These are phyloP conservation scores for Rubroboletus satanas DNA, from an alignment of 768 basidiomycete species.

Conservation along the genomic window DNA sequence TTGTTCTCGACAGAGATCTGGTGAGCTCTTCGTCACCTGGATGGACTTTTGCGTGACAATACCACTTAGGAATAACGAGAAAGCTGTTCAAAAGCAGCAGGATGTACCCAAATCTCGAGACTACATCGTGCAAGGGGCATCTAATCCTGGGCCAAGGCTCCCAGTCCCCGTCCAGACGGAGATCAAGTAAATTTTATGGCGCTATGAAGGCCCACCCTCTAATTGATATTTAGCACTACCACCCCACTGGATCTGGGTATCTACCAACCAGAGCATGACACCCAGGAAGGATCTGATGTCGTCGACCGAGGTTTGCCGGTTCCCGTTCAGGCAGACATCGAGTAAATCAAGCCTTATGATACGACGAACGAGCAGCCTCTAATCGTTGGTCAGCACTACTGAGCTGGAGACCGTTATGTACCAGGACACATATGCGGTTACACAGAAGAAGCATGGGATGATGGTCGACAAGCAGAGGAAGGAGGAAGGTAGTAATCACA, in stretches of 20 bases:
- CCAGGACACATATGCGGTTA: background rate
- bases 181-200: background rate
- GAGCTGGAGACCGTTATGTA: background rate
- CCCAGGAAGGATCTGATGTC: background rate
- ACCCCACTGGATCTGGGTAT: background rate
- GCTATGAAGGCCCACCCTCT: background rate
- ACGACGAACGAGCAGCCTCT: background rate
- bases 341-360: background rate
- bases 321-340: background rate
- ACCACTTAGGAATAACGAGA: slow-evolving; percentile 2
- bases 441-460: background rate
- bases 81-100: background rate
- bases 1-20: slow-evolving; percentile 3
- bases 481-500: background rate
- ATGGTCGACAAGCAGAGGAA: background rate
- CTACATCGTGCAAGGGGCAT: background rate
- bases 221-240: background rate
- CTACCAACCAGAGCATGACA: background rate
- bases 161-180: background rate
- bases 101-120: background rate
- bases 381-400: background rate
- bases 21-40: background rate
- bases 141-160: too few relatives aligned
- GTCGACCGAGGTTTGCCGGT: background rate
- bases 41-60: background rate